Evolutionary conservation across 805 yeast species (phyloP), one percentile per base, ranked within the genome.

Genomic region (Lachancea sp.): DNA sequence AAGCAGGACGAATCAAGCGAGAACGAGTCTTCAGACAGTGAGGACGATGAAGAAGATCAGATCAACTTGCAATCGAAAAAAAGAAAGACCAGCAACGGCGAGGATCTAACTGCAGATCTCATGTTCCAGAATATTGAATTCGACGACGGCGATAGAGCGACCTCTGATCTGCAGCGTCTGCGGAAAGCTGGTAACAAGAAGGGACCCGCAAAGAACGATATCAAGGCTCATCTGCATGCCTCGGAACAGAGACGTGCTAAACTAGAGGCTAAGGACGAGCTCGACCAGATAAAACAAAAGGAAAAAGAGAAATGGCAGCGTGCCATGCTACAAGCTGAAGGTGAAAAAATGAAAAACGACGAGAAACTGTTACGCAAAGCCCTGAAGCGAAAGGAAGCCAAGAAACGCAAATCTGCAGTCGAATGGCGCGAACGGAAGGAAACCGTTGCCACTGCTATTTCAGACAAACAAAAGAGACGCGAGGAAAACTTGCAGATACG

Each of bases 381-480:
- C 2, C 66, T 91, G 49, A 89, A 85, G 69, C 76, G 85, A 56
- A 86, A 88, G 61, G 91, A 87, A 56, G 79, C 85, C 49, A 75
- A 76, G 59, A 93, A 93, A 72, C 77, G 85, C 59, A 86, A 82
- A 70, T 83, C 95, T 47, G 95, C 88, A 57, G 70, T 79, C 42
- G 95, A 91, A 65, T 93, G 99, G 99, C 76, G 70, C 52, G 97
- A 91, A 42, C 78, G 99, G 53, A 82, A 85, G 62, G 85, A 82
- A 55, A 75, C 75, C 31, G 96, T 93, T 12, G 78, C 78, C 47
- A 85, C 82, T 54, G 81, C 82, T 32, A 81, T 85, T 42, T 74
- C 80, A 39, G 85, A 82, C 15, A 83, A 84, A 57, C 80, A 77
- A 51, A 86, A 88, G 70, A 84, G 93, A 73, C 80, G 98, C 65